Base-by-base conservation (phyloP, 345 rosid species). In the Corchorus olitorius region DNA sequence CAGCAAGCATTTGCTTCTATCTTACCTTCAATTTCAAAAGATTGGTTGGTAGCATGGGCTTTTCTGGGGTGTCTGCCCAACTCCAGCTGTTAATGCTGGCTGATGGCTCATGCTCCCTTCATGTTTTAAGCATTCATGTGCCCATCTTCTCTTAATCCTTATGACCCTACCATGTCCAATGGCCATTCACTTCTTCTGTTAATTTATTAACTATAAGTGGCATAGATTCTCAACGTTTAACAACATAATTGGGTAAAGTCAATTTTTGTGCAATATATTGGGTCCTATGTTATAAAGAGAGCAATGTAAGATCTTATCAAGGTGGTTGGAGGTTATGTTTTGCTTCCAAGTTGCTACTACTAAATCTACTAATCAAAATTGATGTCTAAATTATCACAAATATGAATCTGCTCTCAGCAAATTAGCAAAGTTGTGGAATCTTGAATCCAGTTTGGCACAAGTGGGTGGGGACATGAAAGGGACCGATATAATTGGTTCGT, bases 61-160 rank as follows among this genome's bases (percentile, higher is more conserved):
- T 64, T 35, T 54, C 49, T 5, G 58, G 48, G 62, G 27, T 58
- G 62, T 58, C 62, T 2, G 62, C 50, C 69, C 27, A 16, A 6
- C 12, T 46, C 71, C 50, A 58, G 1, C 37, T 13, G 73, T 55
- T 41, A 33, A 27, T 27, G 37, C 70, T 37, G 48, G 62, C 52
- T 54, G 46, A 61, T 55, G 43, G 73, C 71, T 52, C 73, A 64
- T 70, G 60, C 69, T 61, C 34, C 68, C 56, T 13, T 52, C 65
- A 71, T 41, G 71, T 61, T 73, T 65, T 66, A 37, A 78, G 37
- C 45, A 48, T 13, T 9, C 19, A n/a, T 74, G 61, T 5, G 20
- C 16, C 67, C 17, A 54, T 6, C 16, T 8, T 27, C 67, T 58
- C 22, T 8, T 22, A 12, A 20, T 39, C 19, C 41, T 16, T 34